Conservation (phyloP, 23 red algal species). For the Gracilaria domingensis region DNA sequence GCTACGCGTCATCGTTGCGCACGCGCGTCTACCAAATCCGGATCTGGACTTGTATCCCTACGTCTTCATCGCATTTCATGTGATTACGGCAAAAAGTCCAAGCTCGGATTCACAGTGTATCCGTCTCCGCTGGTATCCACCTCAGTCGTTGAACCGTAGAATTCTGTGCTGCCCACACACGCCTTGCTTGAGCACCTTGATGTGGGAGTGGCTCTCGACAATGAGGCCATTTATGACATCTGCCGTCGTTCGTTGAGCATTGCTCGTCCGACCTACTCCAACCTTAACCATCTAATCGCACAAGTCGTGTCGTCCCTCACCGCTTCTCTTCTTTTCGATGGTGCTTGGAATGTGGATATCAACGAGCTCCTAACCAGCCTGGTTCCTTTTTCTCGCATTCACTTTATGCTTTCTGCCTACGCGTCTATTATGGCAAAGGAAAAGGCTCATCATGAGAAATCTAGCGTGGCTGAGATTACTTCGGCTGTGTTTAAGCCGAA, state of each 20-base stretch:
- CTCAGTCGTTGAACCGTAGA: slow-evolving; percentile 99
- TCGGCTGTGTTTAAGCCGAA: slow-evolving; percentile 94
- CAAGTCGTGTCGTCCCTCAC: slow-evolving; percentile 99
- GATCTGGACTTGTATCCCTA: slow-evolving; percentile 97
- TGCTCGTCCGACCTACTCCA: slow-evolving; percentile 93
- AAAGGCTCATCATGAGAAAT: slow-evolving; percentile 97
- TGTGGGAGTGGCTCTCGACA: slow-evolving; percentile 98
- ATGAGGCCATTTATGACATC: slow-evolving; percentile 99
- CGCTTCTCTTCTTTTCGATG: slow-evolving; percentile 97
- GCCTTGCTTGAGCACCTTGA: slow-evolving; percentile 98
- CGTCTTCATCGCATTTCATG: slow-evolving; percentile 95
- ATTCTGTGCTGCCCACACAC: slow-evolving; percentile 98
- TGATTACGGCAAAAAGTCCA: slow-evolving; percentile 99
- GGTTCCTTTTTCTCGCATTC: slow-evolving; percentile 97
- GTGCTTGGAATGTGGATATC: slow-evolving; percentile 97
- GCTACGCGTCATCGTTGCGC: too few relatives aligned
- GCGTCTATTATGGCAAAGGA: slow-evolving; percentile 93
- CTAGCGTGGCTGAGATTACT: slow-evolving; percentile 94
- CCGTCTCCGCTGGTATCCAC: slow-evolving; percentile 98
- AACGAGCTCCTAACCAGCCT: slow-evolving; percentile 99
- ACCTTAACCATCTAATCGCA: slow-evolving; percentile 97
- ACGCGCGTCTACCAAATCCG: slow-evolving; percentile 30
- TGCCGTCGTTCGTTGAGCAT: slow-evolving; percentile 90
- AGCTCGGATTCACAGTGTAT: slow-evolving; percentile 99
- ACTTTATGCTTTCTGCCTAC: slow-evolving; percentile 99